A percentile compares a stretch with the other conserved stretches of the same genome.
Conservation (phyloP, 768 basidiomycete species). For the Boletus barrowsii region DNA sequence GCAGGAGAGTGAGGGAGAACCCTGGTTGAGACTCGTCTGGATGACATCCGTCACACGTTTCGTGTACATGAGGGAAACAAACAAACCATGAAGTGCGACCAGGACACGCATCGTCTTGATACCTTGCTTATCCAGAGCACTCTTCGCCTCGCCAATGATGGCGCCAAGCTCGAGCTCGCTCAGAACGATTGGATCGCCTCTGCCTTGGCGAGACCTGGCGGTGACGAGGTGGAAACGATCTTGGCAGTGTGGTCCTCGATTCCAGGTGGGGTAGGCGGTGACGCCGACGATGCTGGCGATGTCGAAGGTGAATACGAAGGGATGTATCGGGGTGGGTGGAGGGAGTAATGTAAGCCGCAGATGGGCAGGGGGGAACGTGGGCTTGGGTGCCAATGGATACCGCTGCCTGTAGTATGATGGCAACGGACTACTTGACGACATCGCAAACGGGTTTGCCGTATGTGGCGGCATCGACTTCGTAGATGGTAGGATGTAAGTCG, state of each 20-base stretch:
- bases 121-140: constrained; percentile 51
- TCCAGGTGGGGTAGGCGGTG: constrained; percentile 56
- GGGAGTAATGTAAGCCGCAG: constrained; percentile 22
- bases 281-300: constrained; percentile 60
- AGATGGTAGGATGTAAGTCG: constrained; percentile 58
- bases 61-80: background rate
- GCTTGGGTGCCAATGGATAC: constrained; percentile 33
- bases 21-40: constrained; percentile 89
- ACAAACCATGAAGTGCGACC: constrained; percentile 82
- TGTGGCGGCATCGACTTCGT: constrained; percentile 51
- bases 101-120: constrained; percentile 51
- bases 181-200: constrained; percentile 42
- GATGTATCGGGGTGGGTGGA: constrained; percentile 52
- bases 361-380: constrained; percentile 10
- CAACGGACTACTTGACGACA: constrained; percentile 20
- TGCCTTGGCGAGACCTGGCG: constrained; percentile 25
- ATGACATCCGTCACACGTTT: constrained; percentile 19
- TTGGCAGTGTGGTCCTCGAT: constrained; percentile 49
- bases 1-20: constrained; percentile 79
- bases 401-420: constrained; percentile 27
- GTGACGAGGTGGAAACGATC: constrained; percentile 42
- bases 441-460: constrained; percentile 31
- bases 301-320: constrained; percentile 49
- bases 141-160: constrained; percentile 60
- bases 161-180: constrained; percentile 79